Evolutionary conservation across 139 green algal genomes (phyloP).

Genomic region (Volvox africanus): DNA sequence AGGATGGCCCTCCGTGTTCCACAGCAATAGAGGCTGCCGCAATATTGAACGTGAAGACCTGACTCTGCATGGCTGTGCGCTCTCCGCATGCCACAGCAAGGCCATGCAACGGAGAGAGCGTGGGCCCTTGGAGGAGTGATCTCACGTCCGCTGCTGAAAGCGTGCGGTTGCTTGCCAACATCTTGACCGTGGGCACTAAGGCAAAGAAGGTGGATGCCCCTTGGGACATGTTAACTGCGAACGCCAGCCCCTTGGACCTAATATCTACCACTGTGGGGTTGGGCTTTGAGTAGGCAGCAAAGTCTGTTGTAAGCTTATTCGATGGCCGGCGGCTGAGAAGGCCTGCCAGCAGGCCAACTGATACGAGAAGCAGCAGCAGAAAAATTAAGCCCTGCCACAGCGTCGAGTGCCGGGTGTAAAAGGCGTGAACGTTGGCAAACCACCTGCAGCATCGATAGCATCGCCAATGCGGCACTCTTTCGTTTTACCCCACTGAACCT

Average conservation of each 20-base stretch:
- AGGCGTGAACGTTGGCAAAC: conserved; percentile 34
- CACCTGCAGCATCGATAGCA: conserved; percentile 11
- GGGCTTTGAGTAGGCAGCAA: neutral
- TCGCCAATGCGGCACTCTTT: no score
- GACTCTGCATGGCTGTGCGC: neutral
- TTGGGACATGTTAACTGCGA: conserved; percentile 16
- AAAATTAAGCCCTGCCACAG: conserved; percentile 1
- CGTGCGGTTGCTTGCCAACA: neutral
- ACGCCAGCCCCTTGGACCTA: neutral
- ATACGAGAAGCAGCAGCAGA: conserved; percentile 10
- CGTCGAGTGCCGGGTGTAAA: conserved; percentile 8
- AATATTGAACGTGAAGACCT: conserved; percentile 10
- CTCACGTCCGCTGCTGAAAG: conserved; percentile 17
- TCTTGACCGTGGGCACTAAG: neutral
- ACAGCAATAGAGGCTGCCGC: neutral
- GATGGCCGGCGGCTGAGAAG: neutral
- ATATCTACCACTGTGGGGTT: neutral
- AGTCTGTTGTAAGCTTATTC: neutral
- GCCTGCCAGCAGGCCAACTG: conserved; percentile 26
- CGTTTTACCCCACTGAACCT: no score
- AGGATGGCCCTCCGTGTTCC: neutral
- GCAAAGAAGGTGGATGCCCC: conserved; percentile 8
- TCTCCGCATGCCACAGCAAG: conserved; percentile 35
- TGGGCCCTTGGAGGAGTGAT: conserved; percentile 17
- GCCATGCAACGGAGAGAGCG: neutral